A percentile compares a stretch with the other conserved stretches of the same genome.
Conservation (phyloP, 1,139 yeast species). For the Suhomyces chickasaworum region DNA sequence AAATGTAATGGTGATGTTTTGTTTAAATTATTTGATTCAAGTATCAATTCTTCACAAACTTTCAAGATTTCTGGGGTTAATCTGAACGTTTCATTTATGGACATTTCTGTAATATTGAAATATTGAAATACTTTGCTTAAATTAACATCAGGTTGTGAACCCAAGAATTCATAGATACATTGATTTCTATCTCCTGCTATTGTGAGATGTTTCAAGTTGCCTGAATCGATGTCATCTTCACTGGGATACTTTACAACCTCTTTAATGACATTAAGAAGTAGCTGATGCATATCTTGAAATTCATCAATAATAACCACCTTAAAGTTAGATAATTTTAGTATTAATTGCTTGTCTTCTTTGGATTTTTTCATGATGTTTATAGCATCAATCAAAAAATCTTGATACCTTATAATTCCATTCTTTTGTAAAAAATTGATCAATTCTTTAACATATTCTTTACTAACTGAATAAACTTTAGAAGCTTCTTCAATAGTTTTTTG, state of each 20-base stretch:
- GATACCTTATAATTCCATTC: slow-evolving; percentile 41
- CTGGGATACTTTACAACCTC: slow-evolving; percentile 36
- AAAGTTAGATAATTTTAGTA: slow-evolving; percentile 29
- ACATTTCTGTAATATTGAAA: slow-evolving; percentile 27
- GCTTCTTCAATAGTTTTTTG: slow-evolving; percentile 27
- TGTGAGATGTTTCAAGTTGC: slow-evolving; percentile 49
- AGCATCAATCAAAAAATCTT: slow-evolving; percentile 39
- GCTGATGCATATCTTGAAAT: slow-evolving; percentile 68
- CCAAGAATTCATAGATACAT: slow-evolving; percentile 67
- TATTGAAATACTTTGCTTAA: slow-evolving; percentile 30
- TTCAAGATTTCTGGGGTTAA: slow-evolving; percentile 57
- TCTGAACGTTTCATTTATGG: slow-evolving; percentile 56
- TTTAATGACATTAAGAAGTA: slow-evolving; percentile 49
- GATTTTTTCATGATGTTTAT: slow-evolving; percentile 27
- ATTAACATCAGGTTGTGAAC: slow-evolving; percentile 43
- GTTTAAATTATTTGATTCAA: slow-evolving; percentile 15
- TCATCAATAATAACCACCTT: slow-evolving; percentile 65
- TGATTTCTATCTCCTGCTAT: slow-evolving; percentile 78
- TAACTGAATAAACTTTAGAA: slow-evolving; percentile 26
- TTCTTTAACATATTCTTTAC: slow-evolving; percentile 21
- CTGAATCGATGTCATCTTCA: slow-evolving; percentile 12
- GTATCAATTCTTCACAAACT: slow-evolving; percentile 35
- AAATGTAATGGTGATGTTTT: not conserved
- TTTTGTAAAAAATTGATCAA: slow-evolving; percentile 21
- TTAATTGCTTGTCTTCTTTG: slow-evolving; percentile 13